These are phyloP conservation scores for Claviceps arundinis DNA, from an alignment of 2,329 filamentous ascomycete genomes.

Conservation along the genomic window DNA sequence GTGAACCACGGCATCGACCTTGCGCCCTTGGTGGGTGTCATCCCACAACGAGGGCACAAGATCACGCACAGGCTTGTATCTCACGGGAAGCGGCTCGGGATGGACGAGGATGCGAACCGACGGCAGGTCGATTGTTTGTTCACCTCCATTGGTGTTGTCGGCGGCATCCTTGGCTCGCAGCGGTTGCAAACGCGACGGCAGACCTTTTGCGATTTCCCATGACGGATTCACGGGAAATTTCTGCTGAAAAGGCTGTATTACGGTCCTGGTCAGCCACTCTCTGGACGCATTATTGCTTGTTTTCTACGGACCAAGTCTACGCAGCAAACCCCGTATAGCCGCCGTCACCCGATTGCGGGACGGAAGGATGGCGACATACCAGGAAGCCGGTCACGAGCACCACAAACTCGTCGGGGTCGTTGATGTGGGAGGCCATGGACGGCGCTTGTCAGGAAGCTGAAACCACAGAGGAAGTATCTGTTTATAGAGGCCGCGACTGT, in stretches of 20 bases:
- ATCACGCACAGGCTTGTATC: conserved; percentile 52
- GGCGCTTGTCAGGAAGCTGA: background rate
- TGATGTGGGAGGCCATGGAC: conserved; percentile 22
- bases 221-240: conserved; percentile 65
- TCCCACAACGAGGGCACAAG: conserved; percentile 52
- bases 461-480: no score
- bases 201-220: conserved; percentile 58
- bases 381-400: conserved; percentile 50
- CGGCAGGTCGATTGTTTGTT: conserved; percentile 18
- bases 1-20: conserved; percentile 57
- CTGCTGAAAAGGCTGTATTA: conserved; percentile 52
- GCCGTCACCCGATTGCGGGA: background rate
- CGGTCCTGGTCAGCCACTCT: conserved; percentile 7
- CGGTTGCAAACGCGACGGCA: conserved; percentile 52
- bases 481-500: background rate
- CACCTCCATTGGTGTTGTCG: conserved; percentile 15
- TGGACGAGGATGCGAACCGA: conserved; percentile 52
- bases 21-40: conserved; percentile 16
- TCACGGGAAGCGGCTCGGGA: conserved; percentile 54
- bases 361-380: conserved; percentile 25
- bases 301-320: background rate
- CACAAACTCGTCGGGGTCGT: conserved; percentile 35
- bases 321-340: no score
- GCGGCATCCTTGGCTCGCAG: conserved; percentile 26
- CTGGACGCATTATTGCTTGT: background rate